These are phyloP conservation scores for Lentinus tigrinus DNA, from an alignment of 768 basidiomycete species.

Conservation along the genomic window DNA sequence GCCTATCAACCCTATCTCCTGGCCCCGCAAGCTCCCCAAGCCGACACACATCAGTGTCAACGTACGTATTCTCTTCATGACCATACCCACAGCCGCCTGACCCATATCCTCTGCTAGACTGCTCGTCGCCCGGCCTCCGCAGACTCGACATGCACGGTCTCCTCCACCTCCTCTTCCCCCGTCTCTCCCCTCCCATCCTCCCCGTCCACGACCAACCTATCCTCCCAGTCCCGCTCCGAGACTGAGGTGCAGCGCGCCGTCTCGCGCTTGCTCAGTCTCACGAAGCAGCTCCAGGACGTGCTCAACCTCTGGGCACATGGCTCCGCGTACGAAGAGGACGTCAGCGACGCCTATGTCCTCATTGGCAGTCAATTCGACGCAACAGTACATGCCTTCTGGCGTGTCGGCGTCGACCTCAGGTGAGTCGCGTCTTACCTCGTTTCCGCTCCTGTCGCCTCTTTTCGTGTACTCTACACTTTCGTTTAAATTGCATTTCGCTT, in stretches of 20 bases:
- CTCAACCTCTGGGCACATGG: constrained; percentile 67
- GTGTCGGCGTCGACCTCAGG: constrained; percentile 76
- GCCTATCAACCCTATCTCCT: constrained; percentile 16
- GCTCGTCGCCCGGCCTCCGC: constrained; percentile 15
- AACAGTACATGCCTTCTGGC: constrained; percentile 71
- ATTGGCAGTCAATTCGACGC: constrained; percentile 88
- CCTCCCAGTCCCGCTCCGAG: constrained; percentile 3
- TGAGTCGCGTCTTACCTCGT: constrained; percentile 34
- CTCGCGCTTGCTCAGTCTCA: constrained; percentile 69
- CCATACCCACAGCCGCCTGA: background rate
- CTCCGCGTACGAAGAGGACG: constrained; percentile 61
- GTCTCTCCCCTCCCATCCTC: constrained; percentile 7
- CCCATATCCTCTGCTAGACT: background rate
- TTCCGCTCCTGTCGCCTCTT: background rate
- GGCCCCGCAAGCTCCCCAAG: constrained; percentile 18
- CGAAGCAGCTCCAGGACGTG: constrained; percentile 76
- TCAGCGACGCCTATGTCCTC: constrained; percentile 88
- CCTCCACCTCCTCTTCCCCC: constrained; percentile 15
- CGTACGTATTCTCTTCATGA: background rate
- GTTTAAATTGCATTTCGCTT: background rate
- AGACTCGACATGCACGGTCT: constrained; percentile 17
- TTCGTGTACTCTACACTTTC: background rate
- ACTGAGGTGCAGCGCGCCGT: constrained; percentile 61
- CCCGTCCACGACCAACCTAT: background rate
- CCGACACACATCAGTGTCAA: constrained; percentile 13